Base-by-base conservation (phyloP, 2,329 filamentous ascomycete species). In the Aspergillus viridinutans region DNA sequence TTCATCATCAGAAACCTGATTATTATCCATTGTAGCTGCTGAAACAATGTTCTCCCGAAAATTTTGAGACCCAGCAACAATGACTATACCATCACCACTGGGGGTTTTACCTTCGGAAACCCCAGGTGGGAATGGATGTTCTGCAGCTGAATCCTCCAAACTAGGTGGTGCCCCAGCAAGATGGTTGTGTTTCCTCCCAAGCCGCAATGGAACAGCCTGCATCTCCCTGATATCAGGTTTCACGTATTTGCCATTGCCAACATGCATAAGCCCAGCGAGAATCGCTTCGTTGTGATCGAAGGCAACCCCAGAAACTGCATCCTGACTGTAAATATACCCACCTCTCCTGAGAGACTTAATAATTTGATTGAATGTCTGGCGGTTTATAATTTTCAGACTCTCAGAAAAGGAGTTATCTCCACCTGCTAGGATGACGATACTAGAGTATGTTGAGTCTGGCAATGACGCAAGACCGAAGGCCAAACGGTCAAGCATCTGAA, bases 401-500 rank as follows among this genome's bases (percentile, higher is more conserved):
- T 38, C 35, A 10, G 49, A 14, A 40, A 38, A n/a, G 21, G 49
- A 45, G 9, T 53, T 56, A n/a, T 55, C 54, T 23, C 53, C 61
- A 53, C 65, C 64, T 17, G 65, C 59, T 17, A 67, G 53, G 17
- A 65, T 65, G 3, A 58, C 69, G 25, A 68, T 45, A 5, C 85
- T 89, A 70, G 96, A 81, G 79, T 99, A 99, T 54, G 90, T 89
- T 50, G 84, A 79, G 54, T 83, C 66, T 1, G 92, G 89, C 0
- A 99, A 85, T 7, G 86, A 80, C 56, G 94, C 90, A 40, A 96
- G 81, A 60, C 91, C 91, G 38, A 90, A 84, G 1, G 90, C 86
- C 43, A 99, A 84, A 52, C 94, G 90, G 78, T 99, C 94, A 60
- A 99, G 89, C 94, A 99, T 99, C 75, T 97, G 94, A 53, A 99